These are phyloP conservation scores for Termitomyces sp. DNA, from an alignment of 768 basidiomycete genomes.

Conservation along the genomic window DNA sequence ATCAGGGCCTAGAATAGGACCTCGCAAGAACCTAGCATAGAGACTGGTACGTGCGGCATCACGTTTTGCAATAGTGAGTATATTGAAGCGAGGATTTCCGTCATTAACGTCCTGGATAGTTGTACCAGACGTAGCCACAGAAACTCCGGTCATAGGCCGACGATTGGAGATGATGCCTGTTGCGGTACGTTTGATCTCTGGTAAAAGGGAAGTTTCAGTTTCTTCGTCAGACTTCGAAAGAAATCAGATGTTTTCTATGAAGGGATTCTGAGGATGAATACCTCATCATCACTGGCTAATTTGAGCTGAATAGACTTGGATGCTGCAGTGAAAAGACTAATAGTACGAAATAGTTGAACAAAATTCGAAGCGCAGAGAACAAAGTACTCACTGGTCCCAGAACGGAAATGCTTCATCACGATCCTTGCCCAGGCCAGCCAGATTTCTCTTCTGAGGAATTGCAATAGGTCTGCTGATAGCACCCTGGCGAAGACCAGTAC, in stretches of 20 bases:
- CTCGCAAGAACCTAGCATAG: conserved; percentile 80
- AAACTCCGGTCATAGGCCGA: conserved; percentile 46
- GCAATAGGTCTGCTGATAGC: conserved; percentile 73
- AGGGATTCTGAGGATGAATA: conserved; percentile 1
- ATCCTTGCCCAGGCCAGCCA: conserved; percentile 88
- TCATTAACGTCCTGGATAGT: conserved; percentile 30
- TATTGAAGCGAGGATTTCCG: conserved; percentile 31
- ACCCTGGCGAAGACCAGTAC: conserved; percentile 78
- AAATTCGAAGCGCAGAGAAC: neutral
- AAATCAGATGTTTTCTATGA: neutral
- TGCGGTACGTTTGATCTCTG: conserved; percentile 39
- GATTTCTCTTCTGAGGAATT: conserved; percentile 76
- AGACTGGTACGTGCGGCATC: conserved; percentile 71
- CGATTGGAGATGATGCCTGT: conserved; percentile 77
- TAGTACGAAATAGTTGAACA: neutral
- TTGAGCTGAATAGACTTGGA: conserved; percentile 79
- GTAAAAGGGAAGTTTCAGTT: conserved; percentile 2
- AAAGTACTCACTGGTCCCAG: conserved; percentile 86
- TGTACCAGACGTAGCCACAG: conserved; percentile 40
- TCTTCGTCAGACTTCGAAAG: conserved; percentile 6
- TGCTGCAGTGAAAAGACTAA: conserved; percentile 78
- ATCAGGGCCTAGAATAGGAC: conserved; percentile 56
- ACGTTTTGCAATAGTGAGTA: conserved; percentile 64
- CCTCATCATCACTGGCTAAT: conserved; percentile 45
- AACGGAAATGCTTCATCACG: conserved; percentile 95